Base-by-base conservation (phyloP, 2,329 filamentous ascomycete genomes). In the Aspergillus clavatus region DNA sequence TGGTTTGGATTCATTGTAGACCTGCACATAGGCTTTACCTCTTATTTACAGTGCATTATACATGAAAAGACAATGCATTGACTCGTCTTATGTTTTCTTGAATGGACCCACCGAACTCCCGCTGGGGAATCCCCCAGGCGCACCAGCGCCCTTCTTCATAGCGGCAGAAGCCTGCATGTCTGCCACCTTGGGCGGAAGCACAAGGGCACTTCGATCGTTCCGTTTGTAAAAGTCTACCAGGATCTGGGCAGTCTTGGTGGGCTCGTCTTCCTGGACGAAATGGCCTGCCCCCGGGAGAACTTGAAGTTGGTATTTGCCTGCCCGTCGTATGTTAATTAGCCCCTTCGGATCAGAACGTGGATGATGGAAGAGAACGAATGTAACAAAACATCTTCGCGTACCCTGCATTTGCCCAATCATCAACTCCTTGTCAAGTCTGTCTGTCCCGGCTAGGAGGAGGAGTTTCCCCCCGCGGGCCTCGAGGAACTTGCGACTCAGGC, bases 331-430 rank as follows among this genome's bases (percentile, higher is more conserved):
- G 16, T 36, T 23, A 31, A 28, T 21, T 22, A n/a, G n/a, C n/a
- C n/a, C n/a, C n/a, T n/a, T n/a, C n/a, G n/a, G n/a, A n/a, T n/a
- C n/a, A n/a, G n/a, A n/a, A n/a, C n/a, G n/a, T n/a, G n/a, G n/a
- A 22, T 27, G 22, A 28, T 21, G 16, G 10, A 6, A 27, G 31
- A 36, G n/a, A 12, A 26, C 6, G 14, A 12, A 10, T 6, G 8
- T 3, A 22, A 28, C n/a, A n/a, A 29, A 38, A 35, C 46, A 43
- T 4, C 23, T 8, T 24, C n/a, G 61, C 68, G 56, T 72, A 86
- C 88, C 90, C 74, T 96, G 90, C 90, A 96, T 96, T 70, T 96
- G 90, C 12, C 90, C 90, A 65, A 96, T 95, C 67, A 88, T 95
- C 60, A 96, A 71, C 61, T 95, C 90, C 54, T 87, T 95, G 64